Conservation (phyloP, 495 filamentous ascomycete genomes). For the Neurospora tetraspora region DNA sequence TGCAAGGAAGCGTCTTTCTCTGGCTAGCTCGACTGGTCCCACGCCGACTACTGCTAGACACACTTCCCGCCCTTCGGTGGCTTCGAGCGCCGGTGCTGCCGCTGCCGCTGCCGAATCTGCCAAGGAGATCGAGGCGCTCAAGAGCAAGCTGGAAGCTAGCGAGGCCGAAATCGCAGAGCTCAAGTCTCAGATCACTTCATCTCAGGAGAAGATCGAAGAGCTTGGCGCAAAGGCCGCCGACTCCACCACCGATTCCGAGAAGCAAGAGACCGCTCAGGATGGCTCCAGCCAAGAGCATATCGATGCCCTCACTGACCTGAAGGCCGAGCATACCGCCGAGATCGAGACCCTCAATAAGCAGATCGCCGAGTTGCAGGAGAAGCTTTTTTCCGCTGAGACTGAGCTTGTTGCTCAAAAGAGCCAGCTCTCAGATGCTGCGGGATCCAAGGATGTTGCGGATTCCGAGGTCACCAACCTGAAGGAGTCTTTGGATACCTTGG, state of each 20-base stretch:
- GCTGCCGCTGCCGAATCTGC: conserved; percentile 25
- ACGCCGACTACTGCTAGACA: conserved; percentile 19
- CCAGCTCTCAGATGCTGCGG: conserved; percentile 25
- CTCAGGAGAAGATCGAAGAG: conserved; percentile 31
- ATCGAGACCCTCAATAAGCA: conserved; percentile 32
- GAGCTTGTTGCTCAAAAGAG: conserved; percentile 27
- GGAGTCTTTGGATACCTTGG: conserved; percentile 29
- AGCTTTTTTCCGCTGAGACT: conserved; percentile 31
- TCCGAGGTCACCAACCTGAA: conserved; percentile 32
- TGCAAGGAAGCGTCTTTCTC: conserved; percentile 39
- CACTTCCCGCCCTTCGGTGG: conserved; percentile 28
- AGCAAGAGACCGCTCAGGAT: conserved; percentile 13
- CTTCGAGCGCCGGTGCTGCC: conserved; percentile 21
- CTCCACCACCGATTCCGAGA: conserved; percentile 11
- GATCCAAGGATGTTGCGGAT: conserved; percentile 28
- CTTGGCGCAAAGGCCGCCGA: conserved; percentile 27
- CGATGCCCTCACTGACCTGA: conserved; percentile 33
- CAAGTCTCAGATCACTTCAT: conserved; percentile 36
- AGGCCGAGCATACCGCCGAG: conserved; percentile 36
- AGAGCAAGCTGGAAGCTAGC: conserved; percentile 34
- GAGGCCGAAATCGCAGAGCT: conserved; percentile 41
- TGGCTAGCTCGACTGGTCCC: conserved; percentile 16
- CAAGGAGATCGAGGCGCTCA: conserved; percentile 43
- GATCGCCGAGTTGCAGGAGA: conserved; percentile 31
- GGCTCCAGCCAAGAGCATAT: conserved; percentile 27